Evolutionary conservation across 2,329 filamentous ascomycete genomes (phyloP).

Genomic region (Ophiostoma himal-ulmi): DNA sequence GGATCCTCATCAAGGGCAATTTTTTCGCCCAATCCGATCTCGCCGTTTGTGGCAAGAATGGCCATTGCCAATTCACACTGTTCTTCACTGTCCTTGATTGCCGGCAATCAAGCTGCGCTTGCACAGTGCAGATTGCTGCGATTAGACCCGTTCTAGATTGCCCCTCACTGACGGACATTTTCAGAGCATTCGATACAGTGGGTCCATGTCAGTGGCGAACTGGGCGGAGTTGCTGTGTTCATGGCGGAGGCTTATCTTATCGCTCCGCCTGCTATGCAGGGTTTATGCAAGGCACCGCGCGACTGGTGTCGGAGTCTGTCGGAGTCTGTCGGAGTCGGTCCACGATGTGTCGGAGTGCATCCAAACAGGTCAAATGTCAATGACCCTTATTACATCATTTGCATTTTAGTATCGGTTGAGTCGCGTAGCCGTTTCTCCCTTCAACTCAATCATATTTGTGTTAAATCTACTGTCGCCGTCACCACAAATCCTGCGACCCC

Average conservation of each 20-base stretch:
- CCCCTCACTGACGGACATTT: neutral
- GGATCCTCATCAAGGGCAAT: neutral
- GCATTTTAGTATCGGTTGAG: neutral
- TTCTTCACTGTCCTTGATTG: too few species aligned
- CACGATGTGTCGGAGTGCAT: conserved; percentile 7
- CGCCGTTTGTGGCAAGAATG: neutral
- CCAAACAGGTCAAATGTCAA: neutral
- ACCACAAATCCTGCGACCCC: neutral
- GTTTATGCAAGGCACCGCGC: neutral
- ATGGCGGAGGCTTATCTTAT: conserved; percentile 3
- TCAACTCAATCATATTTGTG: neutral
- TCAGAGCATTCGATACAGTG: neutral
- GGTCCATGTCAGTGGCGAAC: neutral
- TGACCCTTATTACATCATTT: neutral
- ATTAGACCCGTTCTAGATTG: conserved; percentile 6
- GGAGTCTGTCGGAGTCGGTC: conserved; percentile 12
- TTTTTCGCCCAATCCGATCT: conserved; percentile 15
- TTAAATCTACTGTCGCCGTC: neutral
- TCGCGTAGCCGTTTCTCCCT: neutral
- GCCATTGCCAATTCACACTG: conserved; percentile 17
- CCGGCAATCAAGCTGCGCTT: fast-evolving
- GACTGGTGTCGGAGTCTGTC: conserved; percentile 14
- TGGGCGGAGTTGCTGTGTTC: neutral
- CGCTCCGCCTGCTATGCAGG: conserved; percentile 3
- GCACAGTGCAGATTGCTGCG: neutral